Conservation (phyloP, 495 filamentous ascomycete genomes). For the Ascobolus immersus region DNA sequence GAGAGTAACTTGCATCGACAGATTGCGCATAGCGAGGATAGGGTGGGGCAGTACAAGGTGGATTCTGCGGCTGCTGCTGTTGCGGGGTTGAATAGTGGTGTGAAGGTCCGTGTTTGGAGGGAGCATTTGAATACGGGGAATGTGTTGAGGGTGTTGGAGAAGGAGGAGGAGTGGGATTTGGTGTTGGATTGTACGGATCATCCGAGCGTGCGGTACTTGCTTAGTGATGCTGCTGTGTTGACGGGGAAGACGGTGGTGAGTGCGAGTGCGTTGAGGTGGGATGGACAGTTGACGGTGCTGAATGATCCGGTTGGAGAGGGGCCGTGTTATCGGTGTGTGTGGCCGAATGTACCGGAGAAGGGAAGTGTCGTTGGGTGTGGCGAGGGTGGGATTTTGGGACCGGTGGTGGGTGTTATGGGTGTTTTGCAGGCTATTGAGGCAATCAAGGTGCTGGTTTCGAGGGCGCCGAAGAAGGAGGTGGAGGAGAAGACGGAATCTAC, state of each 20-base stretch:
- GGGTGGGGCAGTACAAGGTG: conserved; percentile 58
- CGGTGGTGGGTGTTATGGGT: conserved; percentile 86
- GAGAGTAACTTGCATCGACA: conserved; percentile 82
- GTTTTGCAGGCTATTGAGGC: conserved; percentile 73
- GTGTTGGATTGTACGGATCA: conserved; percentile 89
- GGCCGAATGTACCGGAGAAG: conserved; percentile 60
- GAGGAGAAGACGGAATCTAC: conserved; percentile 16
- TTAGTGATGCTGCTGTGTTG: conserved; percentile 70
- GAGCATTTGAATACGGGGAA: background rate
- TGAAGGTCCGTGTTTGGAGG: background rate
- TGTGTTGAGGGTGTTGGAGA: background rate
- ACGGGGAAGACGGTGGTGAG: conserved; percentile 58
- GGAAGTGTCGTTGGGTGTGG: conserved; percentile 57
- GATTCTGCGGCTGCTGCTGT: no score
- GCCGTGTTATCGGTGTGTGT: conserved; percentile 86
- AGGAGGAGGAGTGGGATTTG: conserved; percentile 51
- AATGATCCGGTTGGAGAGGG: conserved; percentile 32
- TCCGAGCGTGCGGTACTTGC: conserved; percentile 69
- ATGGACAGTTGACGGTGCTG: conserved; percentile 74
- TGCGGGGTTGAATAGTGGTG: background rate
- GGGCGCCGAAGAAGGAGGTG: conserved; percentile 19
- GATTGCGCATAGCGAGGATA: conserved; percentile 44
- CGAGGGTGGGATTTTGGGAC: conserved; percentile 74
- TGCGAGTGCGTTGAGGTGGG: conserved; percentile 60
- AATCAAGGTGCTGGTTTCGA: conserved; percentile 37